Base-by-base conservation (phyloP, 2,329 filamentous ascomycete species). In the Alternaria triticimaculans region DNA sequence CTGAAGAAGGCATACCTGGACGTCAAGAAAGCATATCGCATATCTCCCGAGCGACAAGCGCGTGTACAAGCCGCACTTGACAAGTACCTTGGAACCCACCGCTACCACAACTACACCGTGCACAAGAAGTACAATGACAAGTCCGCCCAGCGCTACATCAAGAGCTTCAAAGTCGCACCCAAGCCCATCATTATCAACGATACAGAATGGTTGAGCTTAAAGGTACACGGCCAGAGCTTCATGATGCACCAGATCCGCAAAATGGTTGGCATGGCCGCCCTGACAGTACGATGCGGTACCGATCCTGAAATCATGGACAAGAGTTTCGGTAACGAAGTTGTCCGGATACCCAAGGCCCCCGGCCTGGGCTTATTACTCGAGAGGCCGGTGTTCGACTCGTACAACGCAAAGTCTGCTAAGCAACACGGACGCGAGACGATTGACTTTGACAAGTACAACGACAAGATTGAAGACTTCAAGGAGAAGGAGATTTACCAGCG, bases 241-340 rank as follows among this genome's bases (percentile, higher is more conserved):
- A 99, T 99, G 96, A 99, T 99, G 96, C 96, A 99, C 81, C 96
- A 99, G 83, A 99, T 99, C 80, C 91, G 96, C 75, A 99, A 98
- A 82, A 98, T 99, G 96, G 93, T 99, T 15, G 93, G 92, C 60
- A 94, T 99, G 91, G 93, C 89, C 9, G 89, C 93, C 33, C 85
- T 99, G 64, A 85, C 95, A 6, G 91, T 96, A 7, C 90, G 96
- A 41, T 96, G 92, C 78, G 96, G 93, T 55, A 90, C 90, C n/a
- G 85, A 92, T 5, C 84, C 89, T 5, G 83, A 87, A 11, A 88
- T 92, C 26, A 92, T 99, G 70, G 79, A 82, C 1, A 87, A 96
- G 64, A 92, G 89, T 64, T 97, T 97, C 79, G 88, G 87, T 6
- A 86, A 88, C 33, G 76, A 79, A 20, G 89, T 90, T 62, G 92